These are phyloP conservation scores for Dothideomycetes sp. DNA, from an alignment of 2,329 filamentous ascomycete genomes.

Conservation along the genomic window DNA sequence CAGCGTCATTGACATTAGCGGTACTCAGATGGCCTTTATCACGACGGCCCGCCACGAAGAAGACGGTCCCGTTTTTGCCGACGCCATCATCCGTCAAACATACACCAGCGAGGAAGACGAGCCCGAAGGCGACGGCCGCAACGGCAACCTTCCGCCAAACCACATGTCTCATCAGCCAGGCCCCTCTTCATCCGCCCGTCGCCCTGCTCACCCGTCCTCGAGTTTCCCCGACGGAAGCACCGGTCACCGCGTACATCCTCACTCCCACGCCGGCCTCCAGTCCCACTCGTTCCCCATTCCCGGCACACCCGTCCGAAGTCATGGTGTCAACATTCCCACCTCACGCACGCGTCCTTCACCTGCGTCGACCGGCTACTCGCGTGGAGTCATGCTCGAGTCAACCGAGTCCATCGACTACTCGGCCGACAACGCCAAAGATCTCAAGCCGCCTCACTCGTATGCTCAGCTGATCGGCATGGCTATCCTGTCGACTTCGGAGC, in stretches of 20 bases:
- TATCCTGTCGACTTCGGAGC: constrained; percentile 75
- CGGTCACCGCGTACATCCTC: constrained; percentile 26
- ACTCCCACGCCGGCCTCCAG: constrained; percentile 26
- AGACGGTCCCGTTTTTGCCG: constrained; percentile 56
- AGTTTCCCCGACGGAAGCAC: constrained; percentile 17
- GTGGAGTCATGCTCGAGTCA: constrained; percentile 44
- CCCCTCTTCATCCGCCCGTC: constrained; percentile 11
- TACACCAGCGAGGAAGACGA: constrained; percentile 35
- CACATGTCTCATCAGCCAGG: constrained; percentile 7
- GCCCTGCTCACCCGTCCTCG: constrained; percentile 14
- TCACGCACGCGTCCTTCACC: constrained; percentile 37
- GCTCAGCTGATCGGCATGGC: constrained; percentile 95
- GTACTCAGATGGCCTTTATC: constrained; percentile 97
- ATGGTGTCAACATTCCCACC: constrained; percentile 16
- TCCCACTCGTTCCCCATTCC: constrained; percentile 27
- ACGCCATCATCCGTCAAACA: constrained; percentile 29
- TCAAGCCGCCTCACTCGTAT: constrained; percentile 95
- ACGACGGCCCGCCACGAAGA: constrained; percentile 67
- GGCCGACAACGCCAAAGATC: constrained; percentile 72
- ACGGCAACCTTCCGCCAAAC: constrained; percentile 14
- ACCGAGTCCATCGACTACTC: constrained; percentile 63
- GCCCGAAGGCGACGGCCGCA: constrained; percentile 22
- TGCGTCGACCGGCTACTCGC: constrained; percentile 33
- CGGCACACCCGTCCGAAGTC: constrained; percentile 28
- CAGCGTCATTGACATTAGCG: constrained; percentile 82